Percentiles rank a stretch among this genome's conserved stretches.
These are phyloP conservation scores for Fonsecaea monophora DNA, from an alignment of 2,329 filamentous ascomycete species.

Conservation along the genomic window DNA sequence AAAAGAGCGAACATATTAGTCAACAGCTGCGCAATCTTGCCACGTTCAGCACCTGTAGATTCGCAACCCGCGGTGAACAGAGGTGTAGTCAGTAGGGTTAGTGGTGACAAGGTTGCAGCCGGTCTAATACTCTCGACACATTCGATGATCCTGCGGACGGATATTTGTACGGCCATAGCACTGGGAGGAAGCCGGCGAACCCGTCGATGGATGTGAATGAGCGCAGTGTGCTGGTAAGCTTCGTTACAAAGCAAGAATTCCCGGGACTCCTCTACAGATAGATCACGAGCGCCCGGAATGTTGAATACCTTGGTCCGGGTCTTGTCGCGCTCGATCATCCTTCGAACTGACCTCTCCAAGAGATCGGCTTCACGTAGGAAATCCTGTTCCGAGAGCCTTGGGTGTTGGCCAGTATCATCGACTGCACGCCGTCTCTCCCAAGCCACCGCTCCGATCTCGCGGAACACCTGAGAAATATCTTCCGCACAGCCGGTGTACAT, in stretches of 20 bases:
- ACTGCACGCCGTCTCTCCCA: conserved; percentile 17
- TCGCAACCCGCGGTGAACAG: conserved; percentile 50
- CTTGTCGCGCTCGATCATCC: conserved; percentile 38
- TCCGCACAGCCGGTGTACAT: conserved; percentile 23
- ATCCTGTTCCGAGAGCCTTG: conserved; percentile 23
- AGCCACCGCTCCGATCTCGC: conserved; percentile 24
- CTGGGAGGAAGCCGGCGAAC: conserved; percentile 43
- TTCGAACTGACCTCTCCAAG: conserved; percentile 41
- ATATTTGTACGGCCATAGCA: conserved; percentile 15
- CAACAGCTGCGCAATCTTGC: conserved; percentile 11
- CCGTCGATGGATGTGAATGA: conserved; percentile 52
- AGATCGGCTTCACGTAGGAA: conserved; percentile 42
- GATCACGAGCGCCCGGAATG: conserved; percentile 39
- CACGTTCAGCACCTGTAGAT: conserved; percentile 11
- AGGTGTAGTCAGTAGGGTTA: conserved; percentile 53
- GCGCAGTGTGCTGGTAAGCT: conserved; percentile 52
- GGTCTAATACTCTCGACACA: conserved; percentile 49
- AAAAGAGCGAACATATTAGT: conserved; percentile 13
- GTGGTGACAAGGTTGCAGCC: conserved; percentile 49
- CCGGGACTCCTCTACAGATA: conserved; percentile 36
- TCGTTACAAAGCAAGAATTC: conserved; percentile 52
- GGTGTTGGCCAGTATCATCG: neutral
- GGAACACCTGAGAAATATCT: conserved; percentile 16
- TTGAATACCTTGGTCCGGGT: conserved; percentile 38
- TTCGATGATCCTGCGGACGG: conserved; percentile 47